Evolutionary conservation across 1,139 yeast species (phyloP).

Genomic region (Hyphopichia khmerensis): DNA sequence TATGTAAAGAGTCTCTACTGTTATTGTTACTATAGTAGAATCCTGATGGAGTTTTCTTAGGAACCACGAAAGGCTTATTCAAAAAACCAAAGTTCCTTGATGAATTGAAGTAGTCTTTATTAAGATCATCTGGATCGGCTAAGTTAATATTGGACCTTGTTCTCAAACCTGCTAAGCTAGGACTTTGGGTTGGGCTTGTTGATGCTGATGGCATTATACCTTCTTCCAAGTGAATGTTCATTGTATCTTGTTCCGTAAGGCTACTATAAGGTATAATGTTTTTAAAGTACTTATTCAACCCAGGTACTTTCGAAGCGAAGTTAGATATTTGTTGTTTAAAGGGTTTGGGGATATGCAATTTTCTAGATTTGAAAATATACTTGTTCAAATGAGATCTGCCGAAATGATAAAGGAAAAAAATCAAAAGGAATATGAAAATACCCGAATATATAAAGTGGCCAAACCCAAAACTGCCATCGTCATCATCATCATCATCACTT

Average conservation of each 20-base stretch:
- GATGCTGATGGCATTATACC: conserved; percentile 22
- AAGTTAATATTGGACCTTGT: conserved; percentile 43
- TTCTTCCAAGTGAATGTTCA: conserved; percentile 31
- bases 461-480: conserved; percentile 8
- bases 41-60: conserved; percentile 21
- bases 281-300: conserved; percentile 10
- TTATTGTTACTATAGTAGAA: conserved; percentile 21
- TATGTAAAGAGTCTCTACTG: conserved; percentile 30
- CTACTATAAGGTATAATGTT: conserved; percentile 11
- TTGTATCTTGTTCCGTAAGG: conserved; percentile 15
- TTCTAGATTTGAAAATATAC: conserved; percentile 13
- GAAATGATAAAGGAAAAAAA: conserved; percentile 18
- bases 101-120: conserved; percentile 15
- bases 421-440: conserved; percentile 18
- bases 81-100: conserved; percentile 16
- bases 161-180: conserved; percentile 28
- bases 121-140: conserved; percentile 16
- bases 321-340: conserved; percentile 8
- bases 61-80: conserved; percentile 36
- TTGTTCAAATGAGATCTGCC: conserved; percentile 15
- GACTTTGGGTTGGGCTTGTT: conserved; percentile 15
- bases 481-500: conserved; percentile 24
- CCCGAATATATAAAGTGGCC: conserved; percentile 11
- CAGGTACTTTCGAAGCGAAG: conserved; percentile 19
- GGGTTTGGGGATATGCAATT: conserved; percentile 14